These are phyloP conservation scores for Starmerella sp. DNA, from an alignment of 805 yeast species.

Conservation along the genomic window DNA sequence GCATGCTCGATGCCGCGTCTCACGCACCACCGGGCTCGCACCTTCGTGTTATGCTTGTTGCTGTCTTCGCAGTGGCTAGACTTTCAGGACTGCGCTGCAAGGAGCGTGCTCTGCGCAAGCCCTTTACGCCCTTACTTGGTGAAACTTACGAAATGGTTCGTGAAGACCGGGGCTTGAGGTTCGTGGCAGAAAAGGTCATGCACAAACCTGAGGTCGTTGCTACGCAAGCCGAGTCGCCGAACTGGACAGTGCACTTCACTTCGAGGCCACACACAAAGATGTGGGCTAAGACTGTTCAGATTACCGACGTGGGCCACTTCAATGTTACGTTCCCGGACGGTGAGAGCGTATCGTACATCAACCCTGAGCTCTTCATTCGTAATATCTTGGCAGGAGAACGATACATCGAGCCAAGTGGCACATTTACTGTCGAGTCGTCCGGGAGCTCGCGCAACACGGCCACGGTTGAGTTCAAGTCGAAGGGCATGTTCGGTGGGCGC, in stretches of 20 bases:
- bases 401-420: conserved; percentile 74
- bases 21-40: conserved; percentile 38
- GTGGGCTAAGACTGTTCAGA: conserved; percentile 90
- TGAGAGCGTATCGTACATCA: conserved; percentile 65
- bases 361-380: conserved; percentile 71
- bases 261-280: conserved; percentile 60
- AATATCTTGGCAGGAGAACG: conserved; percentile 92
- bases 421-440: conserved; percentile 54
- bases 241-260: conserved; percentile 44
- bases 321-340: conserved; percentile 49
- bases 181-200: conserved; percentile 72
- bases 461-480: conserved; percentile 59
- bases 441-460: conserved; percentile 48
- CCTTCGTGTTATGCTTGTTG: conserved; percentile 49
- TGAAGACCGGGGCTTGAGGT: conserved; percentile 65
- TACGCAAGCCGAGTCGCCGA: conserved; percentile 53
- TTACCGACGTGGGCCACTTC: conserved; percentile 61
- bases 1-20: conserved; percentile 54
- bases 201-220: conserved; percentile 87
- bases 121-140: conserved; percentile 88
- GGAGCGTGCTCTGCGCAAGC: conserved; percentile 70
- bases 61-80: conserved; percentile 71
- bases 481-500: conserved; percentile 78
- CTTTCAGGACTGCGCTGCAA: conserved; percentile 63
- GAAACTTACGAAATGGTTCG: conserved; percentile 86